Evolutionary conservation across 371 early-diverging fungal species (phyloP).

Genomic region (Lichtheimia ornata): DNA sequence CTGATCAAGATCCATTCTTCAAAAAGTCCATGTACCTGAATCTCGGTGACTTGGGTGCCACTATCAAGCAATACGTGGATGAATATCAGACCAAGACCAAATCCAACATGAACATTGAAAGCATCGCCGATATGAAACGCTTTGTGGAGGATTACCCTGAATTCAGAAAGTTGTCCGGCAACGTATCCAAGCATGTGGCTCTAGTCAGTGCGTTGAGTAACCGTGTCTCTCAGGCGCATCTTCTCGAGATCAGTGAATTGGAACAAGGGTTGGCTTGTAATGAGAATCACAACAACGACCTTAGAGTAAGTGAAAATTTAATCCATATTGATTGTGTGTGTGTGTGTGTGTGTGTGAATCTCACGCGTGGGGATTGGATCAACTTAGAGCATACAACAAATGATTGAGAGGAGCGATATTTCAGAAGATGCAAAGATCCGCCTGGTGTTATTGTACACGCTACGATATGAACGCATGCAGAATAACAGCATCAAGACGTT

Average conservation of each 20-base stretch:
- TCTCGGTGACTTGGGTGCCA: slow-evolving; percentile 92
- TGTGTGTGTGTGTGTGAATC: not conserved
- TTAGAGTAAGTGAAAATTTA: slow-evolving; percentile 55
- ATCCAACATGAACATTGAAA: slow-evolving; percentile 88
- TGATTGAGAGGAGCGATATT: slow-evolving; percentile 68
- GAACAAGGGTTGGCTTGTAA: slow-evolving; percentile 93
- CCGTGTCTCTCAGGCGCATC: slow-evolving; percentile 67
- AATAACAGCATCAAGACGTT: slow-evolving; percentile 70
- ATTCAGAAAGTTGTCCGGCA: slow-evolving; percentile 90
- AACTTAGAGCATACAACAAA: slow-evolving; percentile 58
- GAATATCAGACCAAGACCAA: slow-evolving; percentile 90
- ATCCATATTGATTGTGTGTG: not conserved
- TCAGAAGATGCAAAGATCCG: slow-evolving; percentile 78
- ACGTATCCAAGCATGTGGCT: slow-evolving; percentile 96
- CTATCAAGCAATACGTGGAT: slow-evolving; percentile 91
- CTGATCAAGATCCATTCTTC: slow-evolving; percentile 91
- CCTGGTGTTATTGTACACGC: slow-evolving; percentile 81
- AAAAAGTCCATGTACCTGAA: slow-evolving; percentile 87
- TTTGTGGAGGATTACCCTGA: slow-evolving; percentile 98
- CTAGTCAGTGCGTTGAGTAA: slow-evolving; percentile 90
- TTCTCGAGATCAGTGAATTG: slow-evolving; percentile 88
- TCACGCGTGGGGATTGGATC: not conserved
- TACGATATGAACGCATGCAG: slow-evolving; percentile 85
- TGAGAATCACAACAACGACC: slow-evolving; percentile 80
- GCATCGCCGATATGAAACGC: slow-evolving; percentile 95